A percentile compares a stretch with the other conserved stretches of the same genome.
Evolutionary conservation across 1,139 yeast genomes (phyloP).

Genomic region (Dujonia santamariae): DNA sequence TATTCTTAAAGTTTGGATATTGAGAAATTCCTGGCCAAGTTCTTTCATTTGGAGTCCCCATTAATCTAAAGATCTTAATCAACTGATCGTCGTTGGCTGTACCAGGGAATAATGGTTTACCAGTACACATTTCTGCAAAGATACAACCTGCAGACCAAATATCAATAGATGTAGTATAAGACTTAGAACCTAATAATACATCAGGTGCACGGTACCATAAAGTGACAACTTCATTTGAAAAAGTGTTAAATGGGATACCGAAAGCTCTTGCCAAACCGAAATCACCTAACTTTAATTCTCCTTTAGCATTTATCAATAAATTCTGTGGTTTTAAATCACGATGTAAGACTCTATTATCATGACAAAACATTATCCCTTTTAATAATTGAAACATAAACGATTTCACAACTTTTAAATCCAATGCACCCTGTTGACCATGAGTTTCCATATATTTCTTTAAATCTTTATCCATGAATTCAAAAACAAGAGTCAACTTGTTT

Average conservation of each 20-base stretch:
- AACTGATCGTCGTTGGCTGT: slow-evolving; percentile 94
- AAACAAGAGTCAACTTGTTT: slow-evolving; percentile 88
- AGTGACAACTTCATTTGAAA: slow-evolving; percentile 96
- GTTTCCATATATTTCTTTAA: slow-evolving; percentile 92
- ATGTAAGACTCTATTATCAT: slow-evolving; percentile 90
- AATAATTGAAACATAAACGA: slow-evolving; percentile 90
- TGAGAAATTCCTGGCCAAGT: slow-evolving; percentile 94
- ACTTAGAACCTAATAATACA: slow-evolving; percentile 89
- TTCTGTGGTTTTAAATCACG: slow-evolving; percentile 97
- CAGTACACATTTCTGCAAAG: slow-evolving; percentile 96
- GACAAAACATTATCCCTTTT: slow-evolving; percentile 91
- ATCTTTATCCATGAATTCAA: slow-evolving; percentile 92
- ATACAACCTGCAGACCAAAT: slow-evolving; percentile 99
- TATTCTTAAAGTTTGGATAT: slow-evolving; percentile 79
- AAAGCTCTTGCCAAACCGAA: slow-evolving; percentile 97
- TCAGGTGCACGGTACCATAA: slow-evolving; percentile 99
- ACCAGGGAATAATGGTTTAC: slow-evolving; percentile 97
- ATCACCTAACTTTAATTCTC: slow-evolving; percentile 93
- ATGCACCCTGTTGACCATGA: slow-evolving; percentile 77
- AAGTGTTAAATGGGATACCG: slow-evolving; percentile 97
- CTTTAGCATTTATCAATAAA: slow-evolving; percentile 79
- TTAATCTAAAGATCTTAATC: slow-evolving; percentile 78
- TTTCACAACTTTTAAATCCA: slow-evolving; percentile 76
- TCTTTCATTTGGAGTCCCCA: slow-evolving; percentile 96
- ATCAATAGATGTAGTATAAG: slow-evolving; percentile 93